Evolutionary conservation across 345 rosid species (phyloP).

Genomic region (Garcia nutans): DNA sequence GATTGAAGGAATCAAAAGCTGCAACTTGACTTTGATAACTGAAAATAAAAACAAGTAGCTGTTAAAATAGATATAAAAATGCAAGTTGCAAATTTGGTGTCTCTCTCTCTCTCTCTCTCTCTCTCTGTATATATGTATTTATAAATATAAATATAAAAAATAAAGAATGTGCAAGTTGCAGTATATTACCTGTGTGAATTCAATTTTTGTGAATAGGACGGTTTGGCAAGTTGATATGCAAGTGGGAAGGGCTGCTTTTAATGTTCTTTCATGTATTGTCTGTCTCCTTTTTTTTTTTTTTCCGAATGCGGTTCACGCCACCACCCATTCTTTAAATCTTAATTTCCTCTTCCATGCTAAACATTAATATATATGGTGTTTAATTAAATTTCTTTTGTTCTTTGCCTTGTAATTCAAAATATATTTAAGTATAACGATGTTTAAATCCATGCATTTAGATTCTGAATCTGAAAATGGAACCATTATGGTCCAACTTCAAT

Average conservation of each 20-base stretch:
- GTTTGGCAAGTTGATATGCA: constrained; percentile 54
- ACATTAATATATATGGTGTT: too few relatives aligned
- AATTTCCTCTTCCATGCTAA: too few relatives aligned
- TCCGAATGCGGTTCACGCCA: constrained; percentile 39
- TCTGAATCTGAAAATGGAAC: too few relatives aligned
- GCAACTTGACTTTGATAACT: constrained; percentile 9
- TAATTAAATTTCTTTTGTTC: too few relatives aligned
- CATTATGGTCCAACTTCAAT: too few relatives aligned
- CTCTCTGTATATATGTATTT: not conserved
- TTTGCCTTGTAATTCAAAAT: too few relatives aligned
- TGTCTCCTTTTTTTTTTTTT: not conserved
- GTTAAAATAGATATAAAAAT: constrained; percentile 18
- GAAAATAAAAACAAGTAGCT: not conserved
- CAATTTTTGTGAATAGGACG: constrained; percentile 17
- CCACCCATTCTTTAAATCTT: constrained; percentile 12
- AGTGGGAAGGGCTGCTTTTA: constrained; percentile 35
- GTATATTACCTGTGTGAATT: not conserved
- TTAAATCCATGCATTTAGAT: too few relatives aligned
- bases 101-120: not conserved
- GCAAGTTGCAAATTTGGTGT: constrained; percentile 29
- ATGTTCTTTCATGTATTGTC: constrained; percentile 12
- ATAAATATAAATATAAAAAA: not conserved
- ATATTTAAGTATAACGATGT: too few relatives aligned
- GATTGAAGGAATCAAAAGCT: constrained; percentile 25
- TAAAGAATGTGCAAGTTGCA: constrained; percentile 44